Evolutionary conservation across 129 eudicot species (phyloP).

Genomic region (Flaveria robusta): DNA sequence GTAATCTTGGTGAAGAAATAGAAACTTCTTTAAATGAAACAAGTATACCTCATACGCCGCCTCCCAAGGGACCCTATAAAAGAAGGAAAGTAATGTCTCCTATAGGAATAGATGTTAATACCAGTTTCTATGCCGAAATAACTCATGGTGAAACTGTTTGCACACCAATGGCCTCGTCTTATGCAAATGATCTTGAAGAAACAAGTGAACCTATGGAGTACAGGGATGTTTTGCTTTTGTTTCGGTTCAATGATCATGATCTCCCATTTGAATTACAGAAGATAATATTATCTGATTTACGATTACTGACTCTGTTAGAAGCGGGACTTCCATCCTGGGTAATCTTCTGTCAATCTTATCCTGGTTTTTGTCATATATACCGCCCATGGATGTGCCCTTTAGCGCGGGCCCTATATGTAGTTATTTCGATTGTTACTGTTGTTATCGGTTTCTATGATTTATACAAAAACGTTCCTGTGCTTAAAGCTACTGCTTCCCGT

Average conservation of each 20-base stretch:
- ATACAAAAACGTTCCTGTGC: slow-evolving; percentile 93
- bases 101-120: slow-evolving; percentile 32
- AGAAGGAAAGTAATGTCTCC: slow-evolving; percentile 71
- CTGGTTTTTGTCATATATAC: slow-evolving; percentile 80
- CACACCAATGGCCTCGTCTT: slow-evolving; percentile 39
- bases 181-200: slow-evolving; percentile 51
- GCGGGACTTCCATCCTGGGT: slow-evolving; percentile 99
- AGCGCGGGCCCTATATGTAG: slow-evolving; percentile 73
- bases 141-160: slow-evolving; percentile 28
- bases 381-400: slow-evolving; percentile 99
- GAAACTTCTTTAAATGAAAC: slow-evolving; percentile 22
- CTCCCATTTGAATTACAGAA: slow-evolving; percentile 75
- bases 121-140: slow-evolving; percentile 43
- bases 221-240: slow-evolving; percentile 71
- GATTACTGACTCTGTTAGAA: slow-evolving; percentile 78
- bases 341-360: slow-evolving; percentile 89
- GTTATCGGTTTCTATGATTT: slow-evolving; percentile 91
- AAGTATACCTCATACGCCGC: slow-evolving; percentile 43
- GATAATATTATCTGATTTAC: slow-evolving; percentile 63
- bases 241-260: slow-evolving; percentile 70
- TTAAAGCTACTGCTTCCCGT: slow-evolving; percentile 85
- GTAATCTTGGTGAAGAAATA: slow-evolving; percentile 38
- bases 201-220: slow-evolving; percentile 51
- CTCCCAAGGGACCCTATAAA: slow-evolving; percentile 64
- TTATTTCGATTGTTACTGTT: slow-evolving; percentile 78